Evolutionary conservation across 768 basidiomycete species (phyloP), one percentile per base, ranked within the genome.

Genomic region (Lentinus brumalis): DNA sequence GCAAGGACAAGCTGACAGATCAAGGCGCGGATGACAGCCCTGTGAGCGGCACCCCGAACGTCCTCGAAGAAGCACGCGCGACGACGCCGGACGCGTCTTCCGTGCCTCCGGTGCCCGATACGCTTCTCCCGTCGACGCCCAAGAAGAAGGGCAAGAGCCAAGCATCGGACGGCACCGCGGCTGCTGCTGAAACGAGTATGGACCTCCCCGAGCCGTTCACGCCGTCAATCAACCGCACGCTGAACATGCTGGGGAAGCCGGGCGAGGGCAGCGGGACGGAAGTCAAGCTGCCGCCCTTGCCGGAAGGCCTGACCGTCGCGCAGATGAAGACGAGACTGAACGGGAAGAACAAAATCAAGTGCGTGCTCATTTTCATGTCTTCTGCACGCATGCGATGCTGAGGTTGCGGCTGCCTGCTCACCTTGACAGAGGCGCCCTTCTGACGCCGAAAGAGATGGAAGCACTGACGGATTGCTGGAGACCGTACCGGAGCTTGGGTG

Each of bases 391-490:
- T 26, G 10, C 16, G 50, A 42, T 10, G 61, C 60, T 31, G 35
- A n/a, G 40, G 14, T 15, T 39, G 35, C 30, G 50, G 62, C 21
- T 26, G 21, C 21, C 21, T 26, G 21, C 21, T 26, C 45, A 26
- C 10, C 8, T 49, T 26, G 10, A 50, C 69, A 89, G 89, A 75
- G 88, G 88, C 7, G 85, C 85, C 26, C 71, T 94, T 61, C 76
- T 95, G 63, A 90, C 90, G 2, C 90, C 92, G 6, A 76, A 83
- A 51, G 92, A 96, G 74, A 94, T 94, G 92, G 83, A 87, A 61
- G 81, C 79, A 29, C 72, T 96, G 60, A 92, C 92, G 3, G 84
- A 84, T 53, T 67, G 75, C 31, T 96, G 94, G 94, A 83, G 77
- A 66, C 94, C 94, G 4, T 96, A 91, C 70, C 78, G 92, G 66